Conservation (phyloP, 768 basidiomycete species). For the Trametes gibbosa region DNA sequence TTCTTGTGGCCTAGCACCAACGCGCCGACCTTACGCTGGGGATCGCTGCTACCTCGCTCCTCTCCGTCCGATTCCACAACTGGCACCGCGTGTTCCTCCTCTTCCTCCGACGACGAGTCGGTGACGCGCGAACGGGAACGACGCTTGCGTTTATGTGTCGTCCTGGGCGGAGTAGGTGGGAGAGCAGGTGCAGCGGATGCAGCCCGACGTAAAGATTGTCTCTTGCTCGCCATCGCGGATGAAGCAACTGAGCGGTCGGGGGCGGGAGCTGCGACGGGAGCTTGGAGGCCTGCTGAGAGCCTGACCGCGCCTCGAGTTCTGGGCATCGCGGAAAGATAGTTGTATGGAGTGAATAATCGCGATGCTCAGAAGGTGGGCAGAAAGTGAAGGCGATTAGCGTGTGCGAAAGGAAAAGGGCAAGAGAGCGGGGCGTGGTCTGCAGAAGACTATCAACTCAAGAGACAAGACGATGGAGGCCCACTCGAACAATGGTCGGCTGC, state of each 20-base stretch:
- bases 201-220: conserved; percentile 10
- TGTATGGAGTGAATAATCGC: not conserved
- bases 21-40: conserved; percentile 31
- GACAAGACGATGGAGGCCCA: not conserved
- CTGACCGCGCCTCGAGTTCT: conserved; percentile 15
- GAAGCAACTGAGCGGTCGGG: not conserved
- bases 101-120: conserved; percentile 37
- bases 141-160: conserved; percentile 23
- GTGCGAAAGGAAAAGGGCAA: not conserved
- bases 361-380: not conserved
- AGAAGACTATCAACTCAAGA: not conserved
- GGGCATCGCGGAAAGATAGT: conserved; percentile 13
- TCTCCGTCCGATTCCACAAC: conserved; percentile 34
- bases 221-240: conserved; percentile 9
- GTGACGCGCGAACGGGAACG: conserved; percentile 40
- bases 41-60: not conserved
- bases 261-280: conserved; percentile 1
- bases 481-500: conserved; percentile 17
- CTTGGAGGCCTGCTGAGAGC: conserved; percentile 7
- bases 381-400: conserved; percentile 1
- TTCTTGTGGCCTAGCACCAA: conserved; percentile 28
- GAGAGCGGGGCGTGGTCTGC: not conserved
- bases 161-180: conserved; percentile 21
- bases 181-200: conserved; percentile 11
- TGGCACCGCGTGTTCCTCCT: conserved; percentile 21